phyloP scores from a whole-genome alignment of 257 asterid species.

The Przewalskia tangutica region DNA sequence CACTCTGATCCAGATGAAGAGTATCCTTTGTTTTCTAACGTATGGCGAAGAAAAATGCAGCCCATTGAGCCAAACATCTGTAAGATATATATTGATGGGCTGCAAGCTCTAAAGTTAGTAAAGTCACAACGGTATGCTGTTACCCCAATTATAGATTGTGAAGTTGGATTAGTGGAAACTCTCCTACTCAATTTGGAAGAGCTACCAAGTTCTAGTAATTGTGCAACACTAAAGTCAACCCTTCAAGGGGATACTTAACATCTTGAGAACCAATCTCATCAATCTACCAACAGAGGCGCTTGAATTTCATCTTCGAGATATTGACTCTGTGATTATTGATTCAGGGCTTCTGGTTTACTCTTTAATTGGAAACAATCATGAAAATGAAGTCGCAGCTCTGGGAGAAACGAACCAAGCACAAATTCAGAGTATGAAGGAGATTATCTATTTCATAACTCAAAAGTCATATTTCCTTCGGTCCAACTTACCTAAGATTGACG shows the following conservation, averaged over 20 bases:
- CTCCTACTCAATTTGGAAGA: neutral
- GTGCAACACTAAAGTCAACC: neutral
- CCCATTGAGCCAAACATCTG: neutral
- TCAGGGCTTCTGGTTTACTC: neutral
- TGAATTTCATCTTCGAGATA: neutral
- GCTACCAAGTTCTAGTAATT: neutral
- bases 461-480: neutral
- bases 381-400: neutral
- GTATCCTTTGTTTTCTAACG: neutral
- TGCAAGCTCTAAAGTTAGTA: neutral
- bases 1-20: neutral
- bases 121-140: neutral
- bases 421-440: neutral
- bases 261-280: neutral
- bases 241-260: neutral
- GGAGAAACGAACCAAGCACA: neutral
- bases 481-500: neutral
- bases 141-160: neutral
- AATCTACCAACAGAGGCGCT: neutral
- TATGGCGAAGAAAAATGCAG: neutral
- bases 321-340: neutral
- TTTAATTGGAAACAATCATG: neutral
- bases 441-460: neutral
- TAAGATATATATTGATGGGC: neutral
- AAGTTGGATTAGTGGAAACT: neutral